Conservation (phyloP, 495 filamentous ascomycete species). For the Talaromyces borbonicus region DNA sequence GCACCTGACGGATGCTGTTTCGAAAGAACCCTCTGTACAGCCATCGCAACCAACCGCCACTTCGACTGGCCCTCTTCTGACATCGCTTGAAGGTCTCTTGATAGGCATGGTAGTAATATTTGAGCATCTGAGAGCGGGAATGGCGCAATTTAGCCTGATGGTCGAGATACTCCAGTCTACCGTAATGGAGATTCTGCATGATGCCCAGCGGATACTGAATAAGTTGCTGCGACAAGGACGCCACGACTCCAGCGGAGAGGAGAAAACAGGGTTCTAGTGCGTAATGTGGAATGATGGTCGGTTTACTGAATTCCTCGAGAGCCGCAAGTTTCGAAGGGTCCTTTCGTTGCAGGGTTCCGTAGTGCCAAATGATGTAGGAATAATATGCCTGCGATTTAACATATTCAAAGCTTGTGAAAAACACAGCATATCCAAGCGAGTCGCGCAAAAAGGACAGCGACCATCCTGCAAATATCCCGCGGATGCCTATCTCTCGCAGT, state of each 20-base stretch:
- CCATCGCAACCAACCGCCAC: slow-evolving; percentile 60
- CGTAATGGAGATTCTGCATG: slow-evolving; percentile 70
- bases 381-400: slow-evolving; percentile 82
- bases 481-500: slow-evolving; percentile 63
- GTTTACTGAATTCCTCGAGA: slow-evolving; percentile 9
- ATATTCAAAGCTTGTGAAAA: slow-evolving; percentile 81
- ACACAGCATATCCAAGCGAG: slow-evolving; percentile 68
- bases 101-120: slow-evolving; percentile 66
- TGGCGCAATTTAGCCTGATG: slow-evolving; percentile 43
- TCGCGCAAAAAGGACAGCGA: slow-evolving; percentile 70
- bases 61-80: slow-evolving; percentile 46
- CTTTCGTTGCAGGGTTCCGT: slow-evolving; percentile 45
- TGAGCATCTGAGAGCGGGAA: slow-evolving; percentile 41
- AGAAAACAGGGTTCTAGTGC: slow-evolving; percentile 75
- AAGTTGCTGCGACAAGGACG: slow-evolving; percentile 64
- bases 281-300: slow-evolving; percentile 69
- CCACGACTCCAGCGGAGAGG: slow-evolving; percentile 63
- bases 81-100: slow-evolving; percentile 66
- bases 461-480: slow-evolving; percentile 79
- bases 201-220: slow-evolving; percentile 70
- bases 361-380: slow-evolving; percentile 66
- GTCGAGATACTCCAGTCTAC: slow-evolving; percentile 69
- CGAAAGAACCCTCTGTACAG: slow-evolving; percentile 67
- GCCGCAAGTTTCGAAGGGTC: slow-evolving; percentile 22
- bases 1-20: slow-evolving; percentile 70